These are phyloP conservation scores for Phialophora expanda DNA, from an alignment of 2,329 filamentous ascomycete genomes.

Conservation along the genomic window DNA sequence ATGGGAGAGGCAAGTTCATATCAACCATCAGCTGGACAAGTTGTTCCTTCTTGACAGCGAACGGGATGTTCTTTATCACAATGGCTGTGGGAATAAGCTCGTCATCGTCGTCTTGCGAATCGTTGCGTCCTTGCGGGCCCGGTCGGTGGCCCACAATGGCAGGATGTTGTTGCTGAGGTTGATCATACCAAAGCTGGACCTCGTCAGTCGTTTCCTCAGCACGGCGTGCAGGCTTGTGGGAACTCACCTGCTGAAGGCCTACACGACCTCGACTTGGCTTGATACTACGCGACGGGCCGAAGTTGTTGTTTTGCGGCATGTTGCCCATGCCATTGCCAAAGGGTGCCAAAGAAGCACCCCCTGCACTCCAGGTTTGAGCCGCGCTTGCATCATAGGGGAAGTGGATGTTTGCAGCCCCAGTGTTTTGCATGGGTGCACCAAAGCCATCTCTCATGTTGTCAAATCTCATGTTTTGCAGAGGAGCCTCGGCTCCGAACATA, in stretches of 20 bases:
- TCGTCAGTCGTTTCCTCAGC: conserved; percentile 22
- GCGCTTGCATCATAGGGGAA: conserved; percentile 72
- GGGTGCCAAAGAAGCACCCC: conserved; percentile 69
- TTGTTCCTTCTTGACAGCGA: conserved; percentile 96
- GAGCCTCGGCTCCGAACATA: conserved; percentile 73
- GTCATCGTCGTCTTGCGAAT: conserved; percentile 61
- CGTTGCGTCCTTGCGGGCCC: conserved; percentile 50
- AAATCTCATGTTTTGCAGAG: conserved; percentile 57
- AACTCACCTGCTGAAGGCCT: conserved; percentile 75
- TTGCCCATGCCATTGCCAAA: conserved; percentile 54
- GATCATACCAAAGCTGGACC: conserved; percentile 67
- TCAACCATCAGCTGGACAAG: conserved; percentile 93
- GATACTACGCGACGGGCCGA: conserved; percentile 58
- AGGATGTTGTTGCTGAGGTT: conserved; percentile 52
- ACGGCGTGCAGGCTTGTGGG: conserved; percentile 17
- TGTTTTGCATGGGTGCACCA: conserved; percentile 51
- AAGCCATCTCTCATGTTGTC: conserved; percentile 61
- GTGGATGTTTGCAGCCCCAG: conserved; percentile 58
- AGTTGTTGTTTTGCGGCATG: conserved; percentile 48
- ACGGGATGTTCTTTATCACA: conserved; percentile 99
- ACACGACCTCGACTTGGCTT: conserved; percentile 62
- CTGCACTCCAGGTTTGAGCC: conserved; percentile 82
- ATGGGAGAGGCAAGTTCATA: conserved; percentile 88
- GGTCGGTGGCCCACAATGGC: conserved; percentile 51
- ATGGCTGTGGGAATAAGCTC: conserved; percentile 98